Conservation (phyloP, 1,284 basidiomycete species). For the Heterobasidion parviporum region DNA sequence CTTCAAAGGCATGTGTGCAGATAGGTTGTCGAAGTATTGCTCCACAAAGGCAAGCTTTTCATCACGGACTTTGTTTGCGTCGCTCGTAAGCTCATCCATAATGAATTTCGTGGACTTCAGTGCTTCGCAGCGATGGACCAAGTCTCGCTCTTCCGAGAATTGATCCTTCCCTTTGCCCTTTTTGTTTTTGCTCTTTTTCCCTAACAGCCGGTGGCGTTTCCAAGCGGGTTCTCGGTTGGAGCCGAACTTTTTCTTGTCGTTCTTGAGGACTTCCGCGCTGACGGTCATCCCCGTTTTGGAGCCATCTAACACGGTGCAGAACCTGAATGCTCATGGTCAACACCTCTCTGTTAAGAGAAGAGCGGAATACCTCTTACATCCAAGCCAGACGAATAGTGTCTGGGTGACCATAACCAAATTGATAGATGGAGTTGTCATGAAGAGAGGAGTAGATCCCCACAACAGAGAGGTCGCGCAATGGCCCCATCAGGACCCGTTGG, state of each 20-base stretch:
- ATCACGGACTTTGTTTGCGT: constrained; percentile 5
- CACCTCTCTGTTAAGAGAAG: background rate
- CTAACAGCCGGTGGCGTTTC: constrained; percentile 26
- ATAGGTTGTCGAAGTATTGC: background rate
- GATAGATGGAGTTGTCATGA: constrained; percentile 47
- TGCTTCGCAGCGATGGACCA: background rate
- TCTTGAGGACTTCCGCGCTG: constrained; percentile 19
- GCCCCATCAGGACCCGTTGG: constrained; percentile 41
- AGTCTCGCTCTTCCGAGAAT: too few species aligned
- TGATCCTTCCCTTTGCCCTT: background rate
- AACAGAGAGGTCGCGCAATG: constrained; percentile 32
- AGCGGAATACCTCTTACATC: constrained; percentile 33
- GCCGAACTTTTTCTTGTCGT: constrained; percentile 11
- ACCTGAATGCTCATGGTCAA: constrained; percentile 28
- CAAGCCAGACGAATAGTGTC: constrained; percentile 49
- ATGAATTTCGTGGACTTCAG: background rate
- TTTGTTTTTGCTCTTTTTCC: background rate
- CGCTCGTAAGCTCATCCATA: background rate
- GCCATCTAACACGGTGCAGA: constrained; percentile 51
- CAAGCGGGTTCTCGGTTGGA: constrained; percentile 12
- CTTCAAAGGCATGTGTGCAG: background rate
- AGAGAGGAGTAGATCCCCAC: constrained; percentile 51
- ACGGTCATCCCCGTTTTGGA: constrained; percentile 51
- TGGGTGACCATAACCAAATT: constrained; percentile 36
- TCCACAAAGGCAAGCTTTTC: background rate